Evolutionary conservation across 2,329 filamentous ascomycete genomes (phyloP), one percentile per base, ranked within the genome.

Genomic region (Cladobotryum mycophilum): DNA sequence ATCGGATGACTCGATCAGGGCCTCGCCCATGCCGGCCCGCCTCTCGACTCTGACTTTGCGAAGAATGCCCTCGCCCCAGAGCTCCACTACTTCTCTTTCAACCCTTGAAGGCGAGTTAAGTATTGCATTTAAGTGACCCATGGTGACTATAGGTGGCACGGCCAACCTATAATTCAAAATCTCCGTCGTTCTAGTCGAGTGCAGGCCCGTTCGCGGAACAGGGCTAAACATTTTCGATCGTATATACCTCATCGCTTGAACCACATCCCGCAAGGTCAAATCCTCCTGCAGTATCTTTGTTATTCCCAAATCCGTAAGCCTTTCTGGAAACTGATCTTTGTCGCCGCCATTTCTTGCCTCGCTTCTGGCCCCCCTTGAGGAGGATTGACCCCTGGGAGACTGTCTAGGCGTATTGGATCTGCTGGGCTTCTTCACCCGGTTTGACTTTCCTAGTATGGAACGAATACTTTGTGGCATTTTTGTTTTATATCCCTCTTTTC

Each of bases 41-140:
- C 79, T 71, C 12, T 82, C 79, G n/a, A 89, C 78, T 2, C 78
- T 74, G 11, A 89, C 72, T 61, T 80, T 81, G 40, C 84, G 71
- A 42, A 89, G 53, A 4, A 76, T 68, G 0, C 85, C 84, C 11
- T 70, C 71, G 12, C 73, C 70, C 15, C 78, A 66, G 35, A 89
- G 71, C 58, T 82, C 76, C 3, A 79, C 82, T 17, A 86, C 74
- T 62, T 88, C 85, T 42, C 86, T 73, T 65, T 89, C 86, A 1
- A 81, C 81, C 1, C 70, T 73, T 0, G 85, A 87, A 1, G 85
- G 80, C 2, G 79, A 82, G 9, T 67, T 68, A 41, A 86, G 73
- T 2, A 89, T 66, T 1, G 84, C 78, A 54, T 85, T 79, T 6
- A 90, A 64, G 62, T 90, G 86, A 1, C 82, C 78, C 17, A 82